Evolutionary conservation across 768 basidiomycete genomes (phyloP).

Genomic region (Daedalea quercina): DNA sequence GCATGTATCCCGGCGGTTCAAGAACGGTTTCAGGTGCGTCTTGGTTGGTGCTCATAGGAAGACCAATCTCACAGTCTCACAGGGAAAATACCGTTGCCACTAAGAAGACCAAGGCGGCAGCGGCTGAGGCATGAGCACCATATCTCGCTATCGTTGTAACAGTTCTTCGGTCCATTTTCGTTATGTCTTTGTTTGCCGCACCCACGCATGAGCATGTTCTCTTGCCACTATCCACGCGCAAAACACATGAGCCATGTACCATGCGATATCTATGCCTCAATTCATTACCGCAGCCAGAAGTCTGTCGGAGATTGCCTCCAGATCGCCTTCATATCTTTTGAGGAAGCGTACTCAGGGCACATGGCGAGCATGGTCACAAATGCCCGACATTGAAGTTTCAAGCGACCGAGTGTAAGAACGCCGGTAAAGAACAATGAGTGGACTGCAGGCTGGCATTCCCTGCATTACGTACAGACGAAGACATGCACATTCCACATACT

Average conservation of each 20-base stretch:
- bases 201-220: slow-evolving; percentile 13
- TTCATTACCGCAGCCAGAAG: not conserved
- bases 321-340: too few relatives aligned
- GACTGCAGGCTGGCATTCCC: too few relatives aligned
- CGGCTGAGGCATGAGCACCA: slow-evolving; percentile 38
- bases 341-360: too few relatives aligned
- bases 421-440: too few relatives aligned
- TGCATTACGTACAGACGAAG: not conserved
- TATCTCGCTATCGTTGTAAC: slow-evolving; percentile 4
- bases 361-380: too few relatives aligned
- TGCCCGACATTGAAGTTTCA: too few relatives aligned
- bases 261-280: slow-evolving; percentile 8
- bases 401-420: too few relatives aligned
- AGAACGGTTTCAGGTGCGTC: slow-evolving; percentile 91
- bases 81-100: slow-evolving; percentile 91
- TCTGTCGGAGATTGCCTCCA: too few relatives aligned
- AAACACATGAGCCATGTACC: slow-evolving; percentile 26
- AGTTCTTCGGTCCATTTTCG: slow-evolving; percentile 15
- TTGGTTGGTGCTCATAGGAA: not conserved
- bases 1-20: slow-evolving; percentile 90
- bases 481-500: not conserved
- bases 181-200: slow-evolving; percentile 17
- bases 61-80: slow-evolving; percentile 5
- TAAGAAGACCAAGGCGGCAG: slow-evolving; percentile 69
- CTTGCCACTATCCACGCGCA: slow-evolving; percentile 16